Base-by-base conservation (phyloP, 2,329 filamentous ascomycete species). In the Cercospora zeina region DNA sequence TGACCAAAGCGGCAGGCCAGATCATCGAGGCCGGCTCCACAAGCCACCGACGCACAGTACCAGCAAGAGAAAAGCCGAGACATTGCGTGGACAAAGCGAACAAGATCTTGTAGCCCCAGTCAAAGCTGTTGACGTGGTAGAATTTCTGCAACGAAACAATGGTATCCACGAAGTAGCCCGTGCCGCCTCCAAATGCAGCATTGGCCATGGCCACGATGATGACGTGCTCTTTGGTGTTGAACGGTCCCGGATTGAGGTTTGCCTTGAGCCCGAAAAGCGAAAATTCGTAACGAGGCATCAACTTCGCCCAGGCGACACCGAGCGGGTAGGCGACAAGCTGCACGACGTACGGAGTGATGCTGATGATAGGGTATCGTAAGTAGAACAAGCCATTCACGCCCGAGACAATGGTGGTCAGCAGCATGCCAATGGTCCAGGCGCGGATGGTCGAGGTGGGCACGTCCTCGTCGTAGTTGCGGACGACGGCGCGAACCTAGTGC, bases 11-110 rank as follows among this genome's bases (percentile, higher is more conserved):
- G n/a, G 89, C 87, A 0, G 91, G 91, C 91, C 91, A 96, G 54
- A 96, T 91, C 91, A 96, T 96, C 62, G 90, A 89, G 66, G 89
- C 90, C 0, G 91, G 91, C 27, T 90, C 85, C 31, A 96, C 91
- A 6, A 96, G 81, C 72, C 92, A 95, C 54, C 89, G 85, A 60
- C 91, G 82, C 0, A 90, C 89, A 50, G 95, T 80, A 1, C 91
- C 91, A 54, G 91, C 91, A 73, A 96, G 92, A 4, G 90, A 87
- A 73, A 96, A 96, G 11, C 91, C 91, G 34, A 96, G 78, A 51
- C 93, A 90, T 73, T 96, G 91, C 0, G 91, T 95, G 0, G 91
- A 95, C 16, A 96, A 82, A 0, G 90, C 95, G 47, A 96, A 85
- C n/a, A 96, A 82, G 14, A 96, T 80, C 75, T 96, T 91, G 72